These are phyloP conservation scores for Nitzschia inconspicua DNA, from an alignment of 108 stramenopile species.

Conservation along the genomic window DNA sequence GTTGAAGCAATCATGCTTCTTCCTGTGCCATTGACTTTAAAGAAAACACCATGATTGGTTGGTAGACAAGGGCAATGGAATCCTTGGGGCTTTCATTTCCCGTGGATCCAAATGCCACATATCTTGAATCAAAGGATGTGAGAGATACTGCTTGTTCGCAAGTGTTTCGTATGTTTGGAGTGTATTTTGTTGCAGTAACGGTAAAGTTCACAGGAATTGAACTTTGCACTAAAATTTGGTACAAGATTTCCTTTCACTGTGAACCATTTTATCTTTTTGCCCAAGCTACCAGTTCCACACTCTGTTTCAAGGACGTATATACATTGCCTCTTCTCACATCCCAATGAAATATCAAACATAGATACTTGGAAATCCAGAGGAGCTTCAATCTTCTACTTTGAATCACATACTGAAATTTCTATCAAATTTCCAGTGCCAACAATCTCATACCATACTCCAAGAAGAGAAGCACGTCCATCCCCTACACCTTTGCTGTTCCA, in stretches of 20 bases:
- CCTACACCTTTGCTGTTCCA: conserved; percentile 2
- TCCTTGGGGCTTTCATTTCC: neutral
- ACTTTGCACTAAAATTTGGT: conserved; percentile 15
- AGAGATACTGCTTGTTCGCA: conserved; percentile 12
- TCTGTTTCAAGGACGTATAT: neutral
- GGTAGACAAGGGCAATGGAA: neutral
- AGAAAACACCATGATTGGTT: conserved; percentile 3
- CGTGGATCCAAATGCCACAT: conserved; percentile 7
- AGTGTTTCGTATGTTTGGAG: neutral
- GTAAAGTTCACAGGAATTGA: neutral
- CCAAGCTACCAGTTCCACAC: neutral
- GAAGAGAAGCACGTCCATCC: too few species aligned
- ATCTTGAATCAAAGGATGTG: neutral
- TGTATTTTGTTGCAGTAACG: neutral
- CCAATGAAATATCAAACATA: neutral
- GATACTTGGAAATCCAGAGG: conserved; percentile 4
- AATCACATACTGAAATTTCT: neutral
- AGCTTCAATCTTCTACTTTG: neutral
- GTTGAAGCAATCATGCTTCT: conserved; percentile 10
- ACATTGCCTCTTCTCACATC: neutral
- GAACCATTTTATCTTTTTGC: conserved; percentile 6
- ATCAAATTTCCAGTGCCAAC: conserved; percentile 12
- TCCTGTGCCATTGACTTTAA: conserved; percentile 14
- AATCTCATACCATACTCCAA: conserved; percentile 17
- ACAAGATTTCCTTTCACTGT: neutral